These are phyloP conservation scores for Vinca major DNA, from an alignment of 305 asterid genomes.

Conservation along the genomic window DNA sequence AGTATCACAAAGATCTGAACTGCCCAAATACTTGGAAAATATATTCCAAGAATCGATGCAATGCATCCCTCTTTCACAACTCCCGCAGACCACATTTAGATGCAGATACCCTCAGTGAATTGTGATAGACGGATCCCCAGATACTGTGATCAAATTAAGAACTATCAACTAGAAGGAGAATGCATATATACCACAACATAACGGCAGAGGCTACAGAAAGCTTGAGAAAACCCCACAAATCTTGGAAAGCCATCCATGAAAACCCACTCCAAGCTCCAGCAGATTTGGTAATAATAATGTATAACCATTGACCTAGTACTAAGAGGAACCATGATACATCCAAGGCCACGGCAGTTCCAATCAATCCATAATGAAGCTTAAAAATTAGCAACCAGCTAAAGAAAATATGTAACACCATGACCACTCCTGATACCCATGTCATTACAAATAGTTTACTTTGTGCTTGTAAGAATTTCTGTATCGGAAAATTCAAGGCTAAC, in stretches of 20 bases:
- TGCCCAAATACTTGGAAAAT: no score
- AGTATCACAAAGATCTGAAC: no score
- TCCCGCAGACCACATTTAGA: no score
- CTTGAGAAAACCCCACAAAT: conserved; percentile 50
- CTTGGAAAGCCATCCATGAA: conserved; percentile 61
- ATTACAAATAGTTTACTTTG: conserved; percentile 63
- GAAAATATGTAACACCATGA: conserved; percentile 39
- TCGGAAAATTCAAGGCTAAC: conserved; percentile 63
- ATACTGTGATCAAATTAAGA: no score
- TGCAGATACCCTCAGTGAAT: no score
- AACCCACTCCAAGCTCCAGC: conserved; percentile 82
- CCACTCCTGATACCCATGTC: conserved; percentile 51
- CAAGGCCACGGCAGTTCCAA: conserved; percentile 61
- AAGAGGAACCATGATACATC: conserved; percentile 63
- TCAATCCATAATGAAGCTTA: conserved; percentile 49
- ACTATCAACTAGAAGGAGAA: no score
- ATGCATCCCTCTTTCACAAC: no score
- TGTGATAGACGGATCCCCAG: no score
- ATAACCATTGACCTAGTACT: conserved; percentile 37
- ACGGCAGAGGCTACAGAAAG: conserved; percentile 68
- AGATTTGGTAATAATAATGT: conserved; percentile 47
- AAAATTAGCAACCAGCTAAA: conserved; percentile 62
- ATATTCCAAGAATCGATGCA: no score
- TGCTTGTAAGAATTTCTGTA: conserved; percentile 73
- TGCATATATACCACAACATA: conserved; percentile 77